Evolutionary conservation across 306 rosid genomes (phyloP), one percentile per base, ranked within the genome.

Genomic region (Vachellia pachyceras): DNA sequence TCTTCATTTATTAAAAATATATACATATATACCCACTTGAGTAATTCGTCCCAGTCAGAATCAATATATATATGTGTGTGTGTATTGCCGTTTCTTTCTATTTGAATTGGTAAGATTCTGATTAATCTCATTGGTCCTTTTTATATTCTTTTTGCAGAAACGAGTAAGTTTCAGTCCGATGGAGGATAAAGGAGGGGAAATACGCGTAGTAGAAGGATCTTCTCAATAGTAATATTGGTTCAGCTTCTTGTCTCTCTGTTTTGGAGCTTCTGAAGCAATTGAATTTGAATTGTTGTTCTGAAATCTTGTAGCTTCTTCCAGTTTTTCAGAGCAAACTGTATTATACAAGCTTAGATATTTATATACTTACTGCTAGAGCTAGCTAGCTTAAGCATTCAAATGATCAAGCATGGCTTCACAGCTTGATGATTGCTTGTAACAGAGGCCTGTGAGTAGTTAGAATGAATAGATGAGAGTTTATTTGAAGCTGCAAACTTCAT

Each of bases 91-190:
- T n/a, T n/a, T n/a, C n/a, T n/a, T n/a, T n/a, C n/a, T n/a, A n/a
- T n/a, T n/a, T n/a, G n/a, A n/a, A n/a, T n/a, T n/a, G n/a, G n/a
- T n/a, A n/a, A n/a, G n/a, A n/a, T n/a, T n/a, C n/a, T n/a, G n/a
- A n/a, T n/a, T n/a, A n/a, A n/a, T n/a, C n/a, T n/a, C n/a, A n/a
- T n/a, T n/a, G n/a, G n/a, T n/a, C n/a, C n/a, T n/a, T n/a, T n/a
- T n/a, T n/a, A n/a, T n/a, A n/a, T n/a, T n/a, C n/a, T n/a, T n/a
- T n/a, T n/a, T 87, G 90, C 90, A 92, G 94, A 92, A 90, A 84
- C 80, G 87, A 29, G 97, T 92, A 60, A 92, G 90, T 86, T 92
- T 92, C 78, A 77, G 86, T 41, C 88, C 91, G 13, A 8, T 60
- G 61, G 88, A 91, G 61, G 88, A 91, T 73, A 78, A 91, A 76